phyloP scores from a whole-genome alignment of 192 early-diverging fungal genomes.

The Neocallimastix lanati region DNA sequence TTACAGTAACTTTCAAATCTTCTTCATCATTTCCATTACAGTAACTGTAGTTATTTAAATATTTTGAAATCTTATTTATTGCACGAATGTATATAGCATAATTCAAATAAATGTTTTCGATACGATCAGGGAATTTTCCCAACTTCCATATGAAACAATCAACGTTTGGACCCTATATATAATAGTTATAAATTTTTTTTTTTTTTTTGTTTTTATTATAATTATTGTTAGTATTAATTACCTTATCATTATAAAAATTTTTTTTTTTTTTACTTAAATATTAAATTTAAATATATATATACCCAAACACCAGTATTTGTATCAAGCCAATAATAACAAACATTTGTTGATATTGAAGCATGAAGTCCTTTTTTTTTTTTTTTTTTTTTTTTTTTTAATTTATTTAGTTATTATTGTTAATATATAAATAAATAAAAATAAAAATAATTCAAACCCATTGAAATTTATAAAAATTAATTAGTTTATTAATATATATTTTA shows the following conservation, averaged over 20 bases:
- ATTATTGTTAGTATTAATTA: too few relatives aligned
- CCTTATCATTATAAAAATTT: too few relatives aligned
- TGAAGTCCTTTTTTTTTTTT: constrained; percentile 82
- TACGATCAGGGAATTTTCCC: constrained; percentile 69
- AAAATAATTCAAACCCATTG: too few relatives aligned
- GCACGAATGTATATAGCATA: constrained; percentile 74
- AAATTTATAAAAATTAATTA: too few relatives aligned
- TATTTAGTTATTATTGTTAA: too few relatives aligned
- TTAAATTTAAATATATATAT: constrained; percentile 1
- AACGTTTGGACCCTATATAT: constrained; percentile 49
- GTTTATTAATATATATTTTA: too few relatives aligned
- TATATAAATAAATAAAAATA: too few relatives aligned
- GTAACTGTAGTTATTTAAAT: constrained; percentile 54
- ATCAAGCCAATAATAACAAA: constrained; percentile 87
- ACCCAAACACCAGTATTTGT: constrained; percentile 76
- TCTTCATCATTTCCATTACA: constrained; percentile 42
- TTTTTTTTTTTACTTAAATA: too few relatives aligned
- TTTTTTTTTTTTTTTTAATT: too few relatives aligned
- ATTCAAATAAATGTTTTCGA: constrained; percentile 92
- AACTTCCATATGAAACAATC: constrained; percentile 82
- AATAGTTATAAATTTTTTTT: too few relatives aligned
- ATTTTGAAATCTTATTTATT: constrained; percentile 61
- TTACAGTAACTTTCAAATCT: constrained; percentile 27
- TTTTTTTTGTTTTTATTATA: too few relatives aligned
- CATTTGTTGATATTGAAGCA: constrained; percentile 90